Conservation (phyloP, 1,139 yeast genomes). For the Zygoascus hellenicus region DNA sequence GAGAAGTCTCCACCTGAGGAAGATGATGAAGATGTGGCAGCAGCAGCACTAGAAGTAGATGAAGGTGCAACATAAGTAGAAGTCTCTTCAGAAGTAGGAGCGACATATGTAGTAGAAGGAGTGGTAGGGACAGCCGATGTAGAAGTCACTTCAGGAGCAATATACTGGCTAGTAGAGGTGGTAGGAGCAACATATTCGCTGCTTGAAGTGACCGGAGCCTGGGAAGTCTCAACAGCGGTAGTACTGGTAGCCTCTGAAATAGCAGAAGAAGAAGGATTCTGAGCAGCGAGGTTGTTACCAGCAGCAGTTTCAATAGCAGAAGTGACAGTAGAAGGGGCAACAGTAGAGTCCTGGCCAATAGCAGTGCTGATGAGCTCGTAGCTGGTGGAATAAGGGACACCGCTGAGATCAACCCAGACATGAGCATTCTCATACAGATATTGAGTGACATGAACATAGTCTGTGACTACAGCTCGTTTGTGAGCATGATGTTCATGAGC, state of each 20-base stretch:
- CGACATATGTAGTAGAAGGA: constrained; percentile 15
- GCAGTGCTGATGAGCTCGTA: constrained; percentile 25
- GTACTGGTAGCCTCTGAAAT: constrained; percentile 14
- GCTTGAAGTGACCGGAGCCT: constrained; percentile 13
- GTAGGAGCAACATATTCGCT: constrained; percentile 10
- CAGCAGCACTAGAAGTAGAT: constrained; percentile 22
- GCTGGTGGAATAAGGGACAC: constrained; percentile 31
- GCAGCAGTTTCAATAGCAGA: constrained; percentile 13
- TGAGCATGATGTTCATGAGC: constrained; percentile 15
- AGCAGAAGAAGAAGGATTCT: constrained; percentile 3
- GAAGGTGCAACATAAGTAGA: constrained; percentile 23
- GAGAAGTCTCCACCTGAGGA: constrained; percentile 32
- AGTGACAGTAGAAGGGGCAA: constrained; percentile 14
- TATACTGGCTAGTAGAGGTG: constrained; percentile 13
- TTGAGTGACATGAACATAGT: constrained; percentile 30
- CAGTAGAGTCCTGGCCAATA: constrained; percentile 25
- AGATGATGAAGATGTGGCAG: constrained; percentile 19
- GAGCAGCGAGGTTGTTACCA: constrained; percentile 13
- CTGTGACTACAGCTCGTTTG: constrained; percentile 32
- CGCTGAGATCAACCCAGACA: constrained; percentile 33
- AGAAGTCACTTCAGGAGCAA: constrained; percentile 16
- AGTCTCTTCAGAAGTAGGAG: constrained; percentile 15
- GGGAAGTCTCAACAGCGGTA: constrained; percentile 16
- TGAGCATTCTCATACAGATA: constrained; percentile 32
- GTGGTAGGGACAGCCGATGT: constrained; percentile 18